These are phyloP conservation scores for Ceriops decandra DNA, from an alignment of 345 rosid species.

Conservation along the genomic window DNA sequence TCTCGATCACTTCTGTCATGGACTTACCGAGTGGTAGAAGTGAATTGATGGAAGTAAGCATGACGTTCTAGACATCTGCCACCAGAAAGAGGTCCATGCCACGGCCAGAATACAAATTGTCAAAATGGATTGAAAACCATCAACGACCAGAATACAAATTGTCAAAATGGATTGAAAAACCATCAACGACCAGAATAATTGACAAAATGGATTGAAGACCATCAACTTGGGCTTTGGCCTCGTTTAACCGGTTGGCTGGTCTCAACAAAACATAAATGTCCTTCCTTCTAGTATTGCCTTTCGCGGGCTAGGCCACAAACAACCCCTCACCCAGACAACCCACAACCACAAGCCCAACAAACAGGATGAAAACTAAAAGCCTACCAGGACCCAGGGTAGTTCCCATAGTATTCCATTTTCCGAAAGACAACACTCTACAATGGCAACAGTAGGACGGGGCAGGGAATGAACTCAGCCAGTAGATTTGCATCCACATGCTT, in stretches of 20 bases:
- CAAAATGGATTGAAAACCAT: background rate
- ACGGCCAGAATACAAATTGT: too few species aligned
- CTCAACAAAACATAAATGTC: background rate
- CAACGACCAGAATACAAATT: too few species aligned
- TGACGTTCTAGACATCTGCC: background rate
- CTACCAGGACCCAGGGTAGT: background rate
- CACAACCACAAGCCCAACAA: background rate
- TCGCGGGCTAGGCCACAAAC: background rate
- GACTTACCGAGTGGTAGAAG: background rate
- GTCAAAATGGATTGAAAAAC: too few species aligned
- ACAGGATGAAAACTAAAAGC: constrained; percentile 13
- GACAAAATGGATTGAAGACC: too few species aligned
- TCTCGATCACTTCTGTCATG: too few species aligned
- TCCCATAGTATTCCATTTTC: background rate
- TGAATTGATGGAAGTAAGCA: background rate
- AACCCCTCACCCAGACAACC: background rate
- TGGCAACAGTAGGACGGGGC: constrained; percentile 88
- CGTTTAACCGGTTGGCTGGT: background rate
- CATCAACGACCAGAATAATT: too few species aligned
- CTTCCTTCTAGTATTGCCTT: background rate
- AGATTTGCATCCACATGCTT: constrained; percentile 92
- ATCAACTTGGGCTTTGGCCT: background rate
- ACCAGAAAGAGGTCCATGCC: background rate
- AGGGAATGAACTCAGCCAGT: constrained; percentile 89
- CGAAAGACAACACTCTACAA: constrained; percentile 27